A percentile compares a stretch with the other conserved stretches of the same genome.
Conservation (phyloP, 2,329 filamentous ascomycete genomes). For the Fusarium anthophilum region DNA sequence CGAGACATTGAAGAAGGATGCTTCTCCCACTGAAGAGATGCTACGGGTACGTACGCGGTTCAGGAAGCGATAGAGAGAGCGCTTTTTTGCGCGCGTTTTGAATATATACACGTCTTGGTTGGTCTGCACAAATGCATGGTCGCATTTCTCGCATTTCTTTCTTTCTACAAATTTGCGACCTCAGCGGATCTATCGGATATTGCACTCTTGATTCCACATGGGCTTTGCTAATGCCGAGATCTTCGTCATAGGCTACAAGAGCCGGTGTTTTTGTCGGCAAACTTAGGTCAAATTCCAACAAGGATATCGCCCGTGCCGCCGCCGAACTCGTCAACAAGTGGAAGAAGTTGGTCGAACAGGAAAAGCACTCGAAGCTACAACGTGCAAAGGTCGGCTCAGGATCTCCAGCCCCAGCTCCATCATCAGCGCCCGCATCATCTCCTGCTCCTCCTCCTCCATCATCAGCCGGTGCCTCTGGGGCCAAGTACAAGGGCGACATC, state of each 20-base stretch:
- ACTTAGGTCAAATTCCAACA: conserved; percentile 78
- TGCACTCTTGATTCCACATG: not conserved
- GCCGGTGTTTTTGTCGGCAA: conserved; percentile 92
- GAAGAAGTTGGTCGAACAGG: conserved; percentile 79
- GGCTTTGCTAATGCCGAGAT: conserved; percentile 19
- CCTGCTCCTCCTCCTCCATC: conserved; percentile 60
- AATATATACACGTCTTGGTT: conserved; percentile 12
- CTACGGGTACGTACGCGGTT: conserved; percentile 72
- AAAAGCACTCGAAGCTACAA: conserved; percentile 61
- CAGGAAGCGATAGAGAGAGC: not conserved
- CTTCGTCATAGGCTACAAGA: conserved; percentile 71
- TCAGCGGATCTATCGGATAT: not conserved
- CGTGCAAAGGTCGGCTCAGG: conserved; percentile 50
- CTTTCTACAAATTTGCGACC: not conserved
- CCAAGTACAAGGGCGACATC: conserved; percentile 69
- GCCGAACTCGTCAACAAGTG: conserved; percentile 87
- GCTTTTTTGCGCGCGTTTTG: not conserved
- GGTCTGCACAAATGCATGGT: conserved; percentile 36
- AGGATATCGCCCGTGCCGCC: conserved; percentile 80
- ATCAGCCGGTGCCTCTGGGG: conserved; percentile 51
- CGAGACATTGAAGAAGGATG: conserved; percentile 80
- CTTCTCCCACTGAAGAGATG: conserved; percentile 87
- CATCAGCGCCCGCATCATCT: conserved; percentile 64
- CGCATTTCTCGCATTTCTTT: conserved; percentile 9
- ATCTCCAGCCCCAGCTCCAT: conserved; percentile 55